Percentiles rank a stretch among this genome's conserved stretches.
These are phyloP conservation scores for Psilocybe sp. DNA, from an alignment of 768 basidiomycete species.

Conservation along the genomic window DNA sequence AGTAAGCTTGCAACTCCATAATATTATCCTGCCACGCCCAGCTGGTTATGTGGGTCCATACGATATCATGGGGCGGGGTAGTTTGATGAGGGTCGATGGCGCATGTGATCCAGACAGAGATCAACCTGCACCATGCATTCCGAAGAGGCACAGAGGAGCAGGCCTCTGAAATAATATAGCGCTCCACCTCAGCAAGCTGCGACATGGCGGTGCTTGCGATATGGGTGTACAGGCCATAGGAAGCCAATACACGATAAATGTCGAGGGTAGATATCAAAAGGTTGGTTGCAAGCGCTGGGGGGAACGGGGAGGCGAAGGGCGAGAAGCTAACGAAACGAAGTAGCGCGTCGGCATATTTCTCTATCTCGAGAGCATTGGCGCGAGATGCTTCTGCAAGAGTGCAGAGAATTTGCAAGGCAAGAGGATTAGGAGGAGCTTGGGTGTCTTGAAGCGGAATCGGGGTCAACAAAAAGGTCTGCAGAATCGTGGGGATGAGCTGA, in stretches of 20 bases:
- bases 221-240: conserved; percentile 77
- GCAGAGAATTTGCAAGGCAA: conserved; percentile 55
- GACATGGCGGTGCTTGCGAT: conserved; percentile 62
- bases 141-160: conserved; percentile 35
- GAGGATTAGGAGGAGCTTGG: conserved; percentile 37
- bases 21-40: conserved; percentile 73
- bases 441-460: conserved; percentile 40
- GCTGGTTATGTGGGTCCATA: conserved; percentile 84
- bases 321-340: conserved; percentile 68
- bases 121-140: conserved; percentile 53
- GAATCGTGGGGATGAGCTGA: conserved; percentile 47
- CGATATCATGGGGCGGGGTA: conserved; percentile 79
- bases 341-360: conserved; percentile 58
- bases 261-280: conserved; percentile 58
- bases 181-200: conserved; percentile 50
- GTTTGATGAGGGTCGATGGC: conserved; percentile 91
- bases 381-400: conserved; percentile 65
- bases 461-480: conserved; percentile 57
- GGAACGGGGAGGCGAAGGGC: conserved; percentile 40
- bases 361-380: conserved; percentile 55
- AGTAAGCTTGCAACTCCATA: conserved; percentile 31
- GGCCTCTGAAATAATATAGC: conserved; percentile 38
- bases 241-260: conserved; percentile 63
- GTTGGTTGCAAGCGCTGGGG: conserved; percentile 39
- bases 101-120: conserved; percentile 76